Base-by-base conservation (phyloP, 2,329 filamentous ascomycete species). In the Colletotrichum orbiculare region DNA sequence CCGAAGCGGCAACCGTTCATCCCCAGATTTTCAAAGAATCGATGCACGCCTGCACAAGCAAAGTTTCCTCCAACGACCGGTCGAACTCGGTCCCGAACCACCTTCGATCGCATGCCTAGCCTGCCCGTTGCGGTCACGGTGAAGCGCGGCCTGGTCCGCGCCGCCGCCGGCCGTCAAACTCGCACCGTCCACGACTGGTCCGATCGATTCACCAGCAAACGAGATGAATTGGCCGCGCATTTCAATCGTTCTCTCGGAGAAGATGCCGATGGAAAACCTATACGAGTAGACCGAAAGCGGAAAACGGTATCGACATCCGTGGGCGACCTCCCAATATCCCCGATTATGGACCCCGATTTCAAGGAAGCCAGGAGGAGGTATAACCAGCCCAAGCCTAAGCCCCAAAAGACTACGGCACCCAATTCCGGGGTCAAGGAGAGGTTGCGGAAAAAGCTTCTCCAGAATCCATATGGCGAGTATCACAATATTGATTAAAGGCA, bases 401-500 rank as follows among this genome's bases (percentile, higher is more conserved):
- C 78, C 13, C 12, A 38, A 5, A 42, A 37, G 25, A 17, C 25
- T 38, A 68, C 37, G 71, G 34, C 34, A 50, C 38, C n/a, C 33
- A 41, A 41, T 9, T n/a, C n/a, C 43, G 43, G 43, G 8, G 4
- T 73, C 0, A 69, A 63, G 2, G 80, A 76, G 11, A 76, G 81
- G 2, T 86, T 92, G 64, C 86, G 89, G 71, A 81, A 79, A 61
- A 83, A 86, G 64, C 77, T 93, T 2, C 79, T 78, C 37, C 81
- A 81, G 42, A 94, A 91, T 68, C 81, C 89, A 2, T 93, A 86
- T 69, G 91, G 89, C 91, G 78, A 37, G 78, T 37, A 12, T 8
- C 12, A 11, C 34, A n/a, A 6, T 9, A 13, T 13, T 34, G 33
- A 9, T 46, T 17, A 25, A 1, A 42, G 4, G 35, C 60, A 66